Conservation (phyloP, 345 rosid species). For the Carallia pectinifolia region DNA sequence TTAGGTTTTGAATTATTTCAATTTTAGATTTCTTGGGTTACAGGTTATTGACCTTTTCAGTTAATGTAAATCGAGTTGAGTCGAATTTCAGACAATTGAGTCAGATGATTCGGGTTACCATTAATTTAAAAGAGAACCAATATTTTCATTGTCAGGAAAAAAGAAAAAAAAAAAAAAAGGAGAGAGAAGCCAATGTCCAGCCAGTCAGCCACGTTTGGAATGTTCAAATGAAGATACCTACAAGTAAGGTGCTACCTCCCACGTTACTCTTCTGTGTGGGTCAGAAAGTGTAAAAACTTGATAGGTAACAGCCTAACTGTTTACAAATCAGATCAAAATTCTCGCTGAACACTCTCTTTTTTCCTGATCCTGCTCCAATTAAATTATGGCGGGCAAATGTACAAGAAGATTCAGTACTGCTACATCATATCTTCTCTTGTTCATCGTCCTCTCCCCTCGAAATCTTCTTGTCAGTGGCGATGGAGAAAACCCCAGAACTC, state of each 20-base stretch:
- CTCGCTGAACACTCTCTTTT: background rate
- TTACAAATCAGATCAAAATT: background rate
- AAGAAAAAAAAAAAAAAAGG: background rate
- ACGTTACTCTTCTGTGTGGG: background rate
- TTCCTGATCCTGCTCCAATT: background rate
- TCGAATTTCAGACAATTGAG: too few relatives aligned
- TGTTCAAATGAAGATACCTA: background rate
- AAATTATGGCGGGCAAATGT: background rate
- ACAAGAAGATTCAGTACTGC: slow-evolving; percentile 11
- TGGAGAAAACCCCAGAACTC: slow-evolving; percentile 14
- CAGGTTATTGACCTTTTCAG: too few relatives aligned
- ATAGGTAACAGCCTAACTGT: background rate
- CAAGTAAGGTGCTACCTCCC: background rate
- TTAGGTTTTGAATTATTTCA: too few relatives aligned
- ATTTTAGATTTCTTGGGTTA: too few relatives aligned
- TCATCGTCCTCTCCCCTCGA: slow-evolving; percentile 24
- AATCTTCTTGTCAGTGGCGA: slow-evolving; percentile 15
- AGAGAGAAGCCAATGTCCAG: background rate
- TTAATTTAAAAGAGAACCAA: too few relatives aligned
- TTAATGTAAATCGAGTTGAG: too few relatives aligned
- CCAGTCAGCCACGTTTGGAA: background rate
- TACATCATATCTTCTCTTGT: slow-evolving; percentile 13
- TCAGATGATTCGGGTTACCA: too few relatives aligned
- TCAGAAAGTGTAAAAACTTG: background rate
- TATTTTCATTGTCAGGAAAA: background rate